Conservation (phyloP, 1,139 yeast genomes). For the Lodderomyces orthopsilosis region DNA sequence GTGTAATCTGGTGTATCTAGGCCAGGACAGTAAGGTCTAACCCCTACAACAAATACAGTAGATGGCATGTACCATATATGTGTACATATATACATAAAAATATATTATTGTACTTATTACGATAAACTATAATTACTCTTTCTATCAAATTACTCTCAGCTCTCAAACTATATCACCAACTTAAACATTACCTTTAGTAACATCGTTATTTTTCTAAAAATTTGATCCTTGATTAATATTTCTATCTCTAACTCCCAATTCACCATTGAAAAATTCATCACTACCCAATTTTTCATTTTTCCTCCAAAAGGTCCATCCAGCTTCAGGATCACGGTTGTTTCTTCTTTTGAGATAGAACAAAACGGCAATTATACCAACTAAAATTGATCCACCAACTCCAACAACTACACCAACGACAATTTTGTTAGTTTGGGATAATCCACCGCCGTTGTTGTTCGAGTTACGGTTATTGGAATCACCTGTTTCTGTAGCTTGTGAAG, state of each 20-base stretch:
- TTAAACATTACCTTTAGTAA: no score
- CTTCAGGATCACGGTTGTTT: conserved; percentile 27
- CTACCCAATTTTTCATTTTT: conserved; percentile 44
- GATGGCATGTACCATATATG: no score
- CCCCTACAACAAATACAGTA: no score
- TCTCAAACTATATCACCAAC: no score
- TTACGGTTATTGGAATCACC: conserved; percentile 16
- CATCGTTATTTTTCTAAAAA: no score
- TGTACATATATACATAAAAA: no score
- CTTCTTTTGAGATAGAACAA: conserved; percentile 37
- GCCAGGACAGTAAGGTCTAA: no score
- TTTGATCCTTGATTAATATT: conserved; percentile 47
- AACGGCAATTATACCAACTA: conserved; percentile 35
- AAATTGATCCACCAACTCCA: conserved; percentile 48
- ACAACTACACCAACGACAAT: conserved; percentile 53
- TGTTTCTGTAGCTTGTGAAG: conserved; percentile 28
- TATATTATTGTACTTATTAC: no score
- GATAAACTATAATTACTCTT: no score
- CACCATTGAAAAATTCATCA: conserved; percentile 61
- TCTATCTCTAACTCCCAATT: conserved; percentile 52
- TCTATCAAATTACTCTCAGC: no score
- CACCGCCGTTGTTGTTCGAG: conserved; percentile 19
- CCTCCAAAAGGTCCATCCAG: conserved; percentile 54
- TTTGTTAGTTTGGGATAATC: conserved; percentile 43
- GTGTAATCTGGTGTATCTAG: no score